These are phyloP conservation scores for Cornus controversa DNA, from an alignment of 148 eudicot species.

Conservation along the genomic window DNA sequence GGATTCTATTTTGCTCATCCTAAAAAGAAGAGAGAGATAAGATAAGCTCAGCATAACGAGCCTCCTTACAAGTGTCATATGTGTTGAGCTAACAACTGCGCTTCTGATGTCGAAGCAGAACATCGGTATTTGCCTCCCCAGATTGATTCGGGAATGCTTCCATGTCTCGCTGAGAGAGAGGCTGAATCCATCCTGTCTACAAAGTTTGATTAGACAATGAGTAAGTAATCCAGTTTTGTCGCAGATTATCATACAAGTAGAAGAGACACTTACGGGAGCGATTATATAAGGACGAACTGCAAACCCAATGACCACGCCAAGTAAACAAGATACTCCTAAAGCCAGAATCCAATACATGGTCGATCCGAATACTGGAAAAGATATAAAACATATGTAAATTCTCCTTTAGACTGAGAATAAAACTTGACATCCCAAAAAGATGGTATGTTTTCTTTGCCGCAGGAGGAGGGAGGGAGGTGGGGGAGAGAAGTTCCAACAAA, in stretches of 20 bases:
- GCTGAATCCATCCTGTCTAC: constrained; percentile 64
- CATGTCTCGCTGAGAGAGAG: constrained; percentile 48
- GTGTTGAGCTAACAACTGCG: constrained; percentile 65
- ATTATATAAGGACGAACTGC: constrained; percentile 54
- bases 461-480: too few relatives aligned
- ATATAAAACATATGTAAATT: background rate
- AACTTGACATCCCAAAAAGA: background rate
- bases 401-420: background rate
- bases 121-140: constrained; percentile 61
- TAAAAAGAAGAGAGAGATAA: constrained; percentile 47
- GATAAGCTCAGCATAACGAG: constrained; percentile 33
- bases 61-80: constrained; percentile 16
- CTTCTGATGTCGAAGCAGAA: constrained; percentile 62
- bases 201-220: constrained; percentile 35
- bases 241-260: background rate
- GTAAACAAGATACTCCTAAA: constrained; percentile 40
- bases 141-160: constrained; percentile 56
- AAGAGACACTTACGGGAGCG: constrained; percentile 47
- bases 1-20: constrained; percentile 24
- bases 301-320: constrained; percentile 55
- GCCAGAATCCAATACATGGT: constrained; percentile 38
- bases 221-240: background rate
- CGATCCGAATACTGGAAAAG: constrained; percentile 29
- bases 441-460: background rate
- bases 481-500: too few relatives aligned